Evolutionary conservation across 2,329 filamentous ascomycete species (phyloP).

Genomic region (Paraphoma chrysanthemicola): DNA sequence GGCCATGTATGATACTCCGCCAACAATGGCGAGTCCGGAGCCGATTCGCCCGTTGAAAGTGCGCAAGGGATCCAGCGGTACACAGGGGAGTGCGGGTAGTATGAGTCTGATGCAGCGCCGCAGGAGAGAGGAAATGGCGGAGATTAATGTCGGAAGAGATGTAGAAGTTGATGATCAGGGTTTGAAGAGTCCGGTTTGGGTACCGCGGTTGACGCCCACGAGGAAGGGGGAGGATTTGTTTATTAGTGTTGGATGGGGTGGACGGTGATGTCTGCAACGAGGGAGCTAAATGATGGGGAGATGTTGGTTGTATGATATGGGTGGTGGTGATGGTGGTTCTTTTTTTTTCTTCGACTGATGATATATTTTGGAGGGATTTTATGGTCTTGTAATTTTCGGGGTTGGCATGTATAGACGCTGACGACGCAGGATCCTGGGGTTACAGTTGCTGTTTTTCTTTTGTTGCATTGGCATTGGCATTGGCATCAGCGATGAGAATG

Average conservation of each 20-base stretch:
- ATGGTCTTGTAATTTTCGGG: not conserved
- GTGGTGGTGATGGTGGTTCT: not conserved
- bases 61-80: not conserved
- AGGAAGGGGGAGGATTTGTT: constrained; percentile 71
- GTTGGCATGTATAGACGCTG: constrained; percentile 7
- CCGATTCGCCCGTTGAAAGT: constrained; percentile 38
- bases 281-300: no score
- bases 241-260: constrained; percentile 46
- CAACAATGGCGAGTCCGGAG: constrained; percentile 10
- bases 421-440: not conserved
- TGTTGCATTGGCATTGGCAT: not conserved
- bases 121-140: constrained; percentile 20
- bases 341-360: constrained; percentile 4
- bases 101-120: constrained; percentile 3
- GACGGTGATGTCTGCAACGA: no score
- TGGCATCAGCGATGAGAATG: not conserved
- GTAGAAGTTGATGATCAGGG: constrained; percentile 24
- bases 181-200: constrained; percentile 61
- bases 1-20: constrained; percentile 27
- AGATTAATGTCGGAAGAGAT: constrained; percentile 24
- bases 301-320: no score
- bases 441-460: not conserved
- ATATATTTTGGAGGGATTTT: not conserved
- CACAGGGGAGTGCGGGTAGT: no score
- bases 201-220: constrained; percentile 71